These are phyloP conservation scores for Termitomyces sp. DNA, from an alignment of 768 basidiomycete species.

Conservation along the genomic window DNA sequence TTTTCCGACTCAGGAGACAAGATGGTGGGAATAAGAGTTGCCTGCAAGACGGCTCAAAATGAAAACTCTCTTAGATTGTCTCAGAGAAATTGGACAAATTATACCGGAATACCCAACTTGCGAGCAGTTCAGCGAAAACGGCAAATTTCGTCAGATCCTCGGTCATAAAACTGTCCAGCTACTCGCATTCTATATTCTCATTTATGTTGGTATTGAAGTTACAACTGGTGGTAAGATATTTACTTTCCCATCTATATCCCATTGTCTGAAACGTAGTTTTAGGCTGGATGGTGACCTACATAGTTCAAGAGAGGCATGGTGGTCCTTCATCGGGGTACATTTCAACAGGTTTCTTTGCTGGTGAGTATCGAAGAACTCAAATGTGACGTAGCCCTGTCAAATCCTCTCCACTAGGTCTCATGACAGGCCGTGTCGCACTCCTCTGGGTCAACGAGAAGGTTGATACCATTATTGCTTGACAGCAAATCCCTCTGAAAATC, in stretches of 20 bases:
- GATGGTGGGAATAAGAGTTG: conserved; percentile 41
- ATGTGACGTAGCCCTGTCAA: neutral
- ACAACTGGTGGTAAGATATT: conserved; percentile 38
- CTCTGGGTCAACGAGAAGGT: conserved; percentile 53
- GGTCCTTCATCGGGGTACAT: conserved; percentile 28
- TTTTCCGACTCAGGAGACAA: conserved; percentile 68
- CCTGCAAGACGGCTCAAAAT: neutral
- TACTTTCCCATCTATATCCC: neutral
- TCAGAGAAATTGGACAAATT: conserved; percentile 41
- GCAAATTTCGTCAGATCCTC: conserved; percentile 46
- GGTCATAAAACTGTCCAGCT: conserved; percentile 49
- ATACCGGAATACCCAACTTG: conserved; percentile 24
- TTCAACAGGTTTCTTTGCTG: conserved; percentile 21
- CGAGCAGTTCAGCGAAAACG: conserved; percentile 13
- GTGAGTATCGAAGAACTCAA: neutral
- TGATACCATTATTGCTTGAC: neutral
- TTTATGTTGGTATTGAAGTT: conserved; percentile 70
- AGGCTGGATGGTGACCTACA: conserved; percentile 73
- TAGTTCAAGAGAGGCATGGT: conserved; percentile 28
- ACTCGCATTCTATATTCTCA: conserved; percentile 56
- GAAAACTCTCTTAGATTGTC: conserved; percentile 32
- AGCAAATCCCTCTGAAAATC: neutral
- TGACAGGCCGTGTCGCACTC: conserved; percentile 47
- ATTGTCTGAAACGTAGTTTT: neutral
- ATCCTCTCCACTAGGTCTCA: conserved; percentile 36